A percentile compares a stretch with the other conserved stretches of the same genome.
These are phyloP conservation scores for Chaetomium sp. DNA, from an alignment of 2,329 filamentous ascomycete species.

Conservation along the genomic window DNA sequence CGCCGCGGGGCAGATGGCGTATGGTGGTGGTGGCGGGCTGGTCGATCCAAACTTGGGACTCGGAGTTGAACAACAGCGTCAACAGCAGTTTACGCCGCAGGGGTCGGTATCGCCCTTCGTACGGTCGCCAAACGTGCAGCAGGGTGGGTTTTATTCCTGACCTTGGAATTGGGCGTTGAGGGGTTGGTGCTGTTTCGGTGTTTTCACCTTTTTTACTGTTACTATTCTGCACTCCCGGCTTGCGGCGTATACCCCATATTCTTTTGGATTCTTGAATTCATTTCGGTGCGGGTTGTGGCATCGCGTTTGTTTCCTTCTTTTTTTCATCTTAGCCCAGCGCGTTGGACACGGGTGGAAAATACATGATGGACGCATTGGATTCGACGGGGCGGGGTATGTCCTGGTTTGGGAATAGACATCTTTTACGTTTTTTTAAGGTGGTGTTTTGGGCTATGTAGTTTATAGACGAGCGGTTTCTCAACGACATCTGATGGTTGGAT, in stretches of 20 bases:
- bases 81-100: conserved; percentile 44
- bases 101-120: conserved; percentile 49
- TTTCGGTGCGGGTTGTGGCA: neutral
- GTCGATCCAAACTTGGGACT: neutral
- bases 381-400: neutral
- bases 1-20: neutral
- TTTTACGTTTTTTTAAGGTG: neutral
- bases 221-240: conserved; percentile 2
- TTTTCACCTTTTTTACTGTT: neutral
- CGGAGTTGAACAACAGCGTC: conserved; percentile 11
- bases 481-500: neutral
- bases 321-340: neutral
- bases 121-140: conserved; percentile 46
- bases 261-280: neutral
- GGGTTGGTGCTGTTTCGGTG: conserved; percentile 2
- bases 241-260: conserved; percentile 12
- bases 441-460: neutral
- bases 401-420: neutral
- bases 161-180: conserved; percentile 7
- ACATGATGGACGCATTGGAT: neutral
- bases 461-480: neutral
- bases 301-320: neutral
- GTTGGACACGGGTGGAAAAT: neutral
- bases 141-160: conserved; percentile 42
- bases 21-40: conserved; percentile 31